Conservation (phyloP, 495 filamentous ascomycete genomes). For the Lindgomyces ingoldianus region DNA sequence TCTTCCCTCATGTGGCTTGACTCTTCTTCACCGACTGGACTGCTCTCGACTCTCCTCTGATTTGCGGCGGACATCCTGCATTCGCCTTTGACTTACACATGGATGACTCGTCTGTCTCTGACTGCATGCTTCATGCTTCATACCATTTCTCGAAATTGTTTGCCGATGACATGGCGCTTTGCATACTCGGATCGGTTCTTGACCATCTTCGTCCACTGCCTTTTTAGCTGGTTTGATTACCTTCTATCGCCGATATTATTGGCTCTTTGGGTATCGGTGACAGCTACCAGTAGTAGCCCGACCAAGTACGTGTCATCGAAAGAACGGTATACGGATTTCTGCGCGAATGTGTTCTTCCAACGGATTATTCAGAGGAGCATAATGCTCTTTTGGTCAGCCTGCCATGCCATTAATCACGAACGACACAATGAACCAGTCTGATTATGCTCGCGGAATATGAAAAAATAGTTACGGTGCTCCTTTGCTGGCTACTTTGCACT, state of each 20-base stretch:
- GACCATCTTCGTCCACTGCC: neutral
- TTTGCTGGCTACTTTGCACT: too few relatives aligned
- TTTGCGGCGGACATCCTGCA: neutral
- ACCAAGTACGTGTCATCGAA: neutral
- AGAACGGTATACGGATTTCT: neutral
- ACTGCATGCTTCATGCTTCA: constrained; percentile 2
- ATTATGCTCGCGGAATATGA: too few relatives aligned
- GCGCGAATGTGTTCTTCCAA: too few relatives aligned
- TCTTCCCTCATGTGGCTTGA: constrained; percentile 21
- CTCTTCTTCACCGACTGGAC: constrained; percentile 7
- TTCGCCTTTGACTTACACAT: neutral
- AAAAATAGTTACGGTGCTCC: too few relatives aligned
- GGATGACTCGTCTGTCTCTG: constrained; percentile 9
- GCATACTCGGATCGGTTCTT: neutral
- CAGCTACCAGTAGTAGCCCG: neutral
- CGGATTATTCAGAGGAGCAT: too few relatives aligned
- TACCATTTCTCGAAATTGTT: neutral
- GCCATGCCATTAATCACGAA: too few relatives aligned
- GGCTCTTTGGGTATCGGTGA: constrained; percentile 5
- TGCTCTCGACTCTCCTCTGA: neutral
- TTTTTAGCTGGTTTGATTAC: neutral
- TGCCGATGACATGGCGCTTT: constrained; percentile 2
- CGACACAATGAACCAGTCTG: too few relatives aligned
- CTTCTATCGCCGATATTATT: neutral
- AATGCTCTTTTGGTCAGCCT: too few relatives aligned